Conservation (phyloP, 148 eudicot genomes). For the Fagopyrum homotropicum region DNA sequence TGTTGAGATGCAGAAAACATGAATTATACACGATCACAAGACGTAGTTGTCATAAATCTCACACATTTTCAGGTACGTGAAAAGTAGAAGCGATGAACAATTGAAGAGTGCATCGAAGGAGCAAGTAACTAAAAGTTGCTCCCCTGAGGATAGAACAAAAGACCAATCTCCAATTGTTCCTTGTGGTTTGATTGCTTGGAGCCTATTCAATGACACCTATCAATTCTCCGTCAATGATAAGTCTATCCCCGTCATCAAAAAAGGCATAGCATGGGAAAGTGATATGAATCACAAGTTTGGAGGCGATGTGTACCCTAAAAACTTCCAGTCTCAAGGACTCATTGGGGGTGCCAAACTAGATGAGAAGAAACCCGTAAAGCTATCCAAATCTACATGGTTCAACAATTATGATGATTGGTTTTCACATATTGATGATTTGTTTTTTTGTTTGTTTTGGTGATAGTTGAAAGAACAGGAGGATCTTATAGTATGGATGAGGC, state of each 20-base stretch:
- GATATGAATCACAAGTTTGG: slow-evolving; percentile 71
- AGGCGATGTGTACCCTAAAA: slow-evolving; percentile 65
- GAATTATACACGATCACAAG: not conserved
- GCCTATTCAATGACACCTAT: slow-evolving; percentile 87
- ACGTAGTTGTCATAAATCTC: not conserved
- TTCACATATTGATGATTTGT: not conserved
- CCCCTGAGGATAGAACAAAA: not conserved
- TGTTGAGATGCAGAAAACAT: not conserved
- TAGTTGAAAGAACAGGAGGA: slow-evolving; percentile 84
- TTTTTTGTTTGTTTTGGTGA: slow-evolving; percentile 11
- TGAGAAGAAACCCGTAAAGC: slow-evolving; percentile 53
- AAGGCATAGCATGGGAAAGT: slow-evolving; percentile 76
- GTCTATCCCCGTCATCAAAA: slow-evolving; percentile 42
- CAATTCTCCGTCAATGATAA: slow-evolving; percentile 28
- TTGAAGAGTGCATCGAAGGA: not conserved
- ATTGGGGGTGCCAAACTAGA: slow-evolving; percentile 81
- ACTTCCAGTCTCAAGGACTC: slow-evolving; percentile 48
- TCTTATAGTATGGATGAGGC: slow-evolving; percentile 95
- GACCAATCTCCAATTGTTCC: slow-evolving; percentile 50
- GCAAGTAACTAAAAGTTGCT: not conserved
- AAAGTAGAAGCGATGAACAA: slow-evolving; percentile 1
- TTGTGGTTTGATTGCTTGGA: slow-evolving; percentile 92
- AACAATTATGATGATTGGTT: too few species aligned
- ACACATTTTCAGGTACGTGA: slow-evolving; percentile 3
- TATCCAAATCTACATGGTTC: too few species aligned